These are phyloP conservation scores for Afroboletus lepidellus DNA, from an alignment of 1,284 basidiomycete species.

Conservation along the genomic window DNA sequence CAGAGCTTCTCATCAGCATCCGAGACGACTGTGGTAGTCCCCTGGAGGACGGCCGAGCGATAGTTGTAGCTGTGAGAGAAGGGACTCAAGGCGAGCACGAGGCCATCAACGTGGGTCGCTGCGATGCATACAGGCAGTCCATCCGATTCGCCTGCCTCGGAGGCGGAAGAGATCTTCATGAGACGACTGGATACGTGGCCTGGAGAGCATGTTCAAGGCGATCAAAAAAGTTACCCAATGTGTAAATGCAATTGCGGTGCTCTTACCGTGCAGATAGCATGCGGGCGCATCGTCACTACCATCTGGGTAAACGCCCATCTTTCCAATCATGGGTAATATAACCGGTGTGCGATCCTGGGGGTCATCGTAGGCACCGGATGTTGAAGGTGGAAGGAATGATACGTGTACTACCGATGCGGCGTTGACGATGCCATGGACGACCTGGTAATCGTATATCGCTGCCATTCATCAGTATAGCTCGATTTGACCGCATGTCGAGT, in stretches of 20 bases:
- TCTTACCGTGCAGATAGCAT: slow-evolving; percentile 29
- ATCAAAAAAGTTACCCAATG: background rate
- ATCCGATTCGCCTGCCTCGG: background rate
- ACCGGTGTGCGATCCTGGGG: slow-evolving; percentile 16
- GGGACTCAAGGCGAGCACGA: slow-evolving; percentile 24
- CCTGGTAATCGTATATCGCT: slow-evolving; percentile 25
- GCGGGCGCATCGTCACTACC: slow-evolving; percentile 6
- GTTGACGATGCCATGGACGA: slow-evolving; percentile 24
- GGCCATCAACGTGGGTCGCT: slow-evolving; percentile 27
- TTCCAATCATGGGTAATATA: slow-evolving; percentile 30
- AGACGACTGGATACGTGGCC: slow-evolving; percentile 28
- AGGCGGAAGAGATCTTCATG: slow-evolving; percentile 23
- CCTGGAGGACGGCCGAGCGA: slow-evolving; percentile 27
- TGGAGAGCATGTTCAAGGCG: background rate
- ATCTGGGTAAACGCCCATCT: slow-evolving; percentile 21
- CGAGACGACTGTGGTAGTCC: slow-evolving; percentile 14
- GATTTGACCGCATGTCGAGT: background rate
- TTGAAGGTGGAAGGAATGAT: slow-evolving; percentile 24
- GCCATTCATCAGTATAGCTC: background rate
- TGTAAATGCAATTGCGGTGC: no score
- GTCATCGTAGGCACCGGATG: slow-evolving; percentile 13
- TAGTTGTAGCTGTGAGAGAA: slow-evolving; percentile 31
- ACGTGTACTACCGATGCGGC: slow-evolving; percentile 26
- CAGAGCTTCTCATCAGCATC: slow-evolving; percentile 25
- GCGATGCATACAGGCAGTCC: slow-evolving; percentile 22